Conservation (phyloP, 129 eudicot species). For the Silybum marianum region DNA sequence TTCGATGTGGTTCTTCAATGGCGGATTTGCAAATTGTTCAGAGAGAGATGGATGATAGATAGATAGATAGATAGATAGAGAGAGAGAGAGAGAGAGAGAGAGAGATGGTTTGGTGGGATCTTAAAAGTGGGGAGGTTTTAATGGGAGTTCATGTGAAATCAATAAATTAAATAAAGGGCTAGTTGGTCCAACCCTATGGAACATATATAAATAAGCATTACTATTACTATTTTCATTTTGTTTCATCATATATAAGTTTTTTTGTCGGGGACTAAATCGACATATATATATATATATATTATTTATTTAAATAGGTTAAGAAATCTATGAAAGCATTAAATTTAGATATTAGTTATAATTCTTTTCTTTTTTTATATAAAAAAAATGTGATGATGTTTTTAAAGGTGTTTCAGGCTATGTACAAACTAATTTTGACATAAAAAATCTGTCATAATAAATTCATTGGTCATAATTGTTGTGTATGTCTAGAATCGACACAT, state of each 20-base stretch:
- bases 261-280: background rate
- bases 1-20: background rate
- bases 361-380: no score
- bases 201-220: slow-evolving; percentile 5
- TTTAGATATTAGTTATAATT: no score
- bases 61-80: no score
- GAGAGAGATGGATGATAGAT: slow-evolving; percentile 1
- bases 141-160: slow-evolving; percentile 27
- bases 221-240: background rate
- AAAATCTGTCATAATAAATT: no score
- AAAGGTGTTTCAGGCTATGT: no score
- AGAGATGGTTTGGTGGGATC: slow-evolving; percentile 28
- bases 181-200: slow-evolving; percentile 21
- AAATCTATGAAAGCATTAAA: no score
- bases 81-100: background rate
- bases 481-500: no score
- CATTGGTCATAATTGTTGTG: no score
- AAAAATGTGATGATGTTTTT: no score
- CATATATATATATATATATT: background rate
- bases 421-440: no score
- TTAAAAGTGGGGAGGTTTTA: slow-evolving; percentile 29
- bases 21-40: background rate
- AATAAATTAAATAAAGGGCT: slow-evolving; percentile 21
- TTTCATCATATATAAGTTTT: background rate
- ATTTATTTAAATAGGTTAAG: background rate